Percentiles rank a stretch among this genome's conserved stretches.
These are phyloP conservation scores for Aspergillus bertholletiae DNA, from an alignment of 495 filamentous ascomycete species.

Conservation along the genomic window DNA sequence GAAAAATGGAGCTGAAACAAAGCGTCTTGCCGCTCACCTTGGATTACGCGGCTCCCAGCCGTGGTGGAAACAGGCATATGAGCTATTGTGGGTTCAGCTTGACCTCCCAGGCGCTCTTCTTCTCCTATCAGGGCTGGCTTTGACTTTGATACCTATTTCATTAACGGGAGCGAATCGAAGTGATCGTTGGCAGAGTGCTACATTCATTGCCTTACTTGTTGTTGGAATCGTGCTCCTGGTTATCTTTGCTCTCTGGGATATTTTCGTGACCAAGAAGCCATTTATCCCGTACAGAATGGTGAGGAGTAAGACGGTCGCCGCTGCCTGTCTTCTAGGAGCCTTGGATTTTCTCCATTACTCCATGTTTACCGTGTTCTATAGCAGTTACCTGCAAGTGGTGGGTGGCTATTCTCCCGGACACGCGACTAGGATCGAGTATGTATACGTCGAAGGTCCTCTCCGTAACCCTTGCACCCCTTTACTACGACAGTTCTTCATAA, in stretches of 20 bases:
- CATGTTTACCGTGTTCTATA: slow-evolving; percentile 23
- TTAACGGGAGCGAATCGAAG: slow-evolving; percentile 19
- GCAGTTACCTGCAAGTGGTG: slow-evolving; percentile 25
- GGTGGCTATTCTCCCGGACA: slow-evolving; percentile 13
- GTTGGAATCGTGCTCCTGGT: slow-evolving; percentile 57
- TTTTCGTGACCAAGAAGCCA: slow-evolving; percentile 62
- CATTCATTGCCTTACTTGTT: slow-evolving; percentile 64
- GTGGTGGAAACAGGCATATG: slow-evolving; percentile 2
- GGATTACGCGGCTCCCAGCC: no score
- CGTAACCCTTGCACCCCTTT: no score
- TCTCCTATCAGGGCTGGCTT: slow-evolving; percentile 18
- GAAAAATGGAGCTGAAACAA: background rate
- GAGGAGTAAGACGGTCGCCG: slow-evolving; percentile 57
- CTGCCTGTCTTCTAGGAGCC: slow-evolving; percentile 24
- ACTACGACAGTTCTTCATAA: no score
- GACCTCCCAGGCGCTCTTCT: slow-evolving; percentile 19
- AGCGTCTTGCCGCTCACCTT: no score
- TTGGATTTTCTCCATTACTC: slow-evolving; percentile 26
- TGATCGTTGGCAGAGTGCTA: slow-evolving; percentile 53
- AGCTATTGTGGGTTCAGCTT: slow-evolving; percentile 19
- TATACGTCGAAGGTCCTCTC: background rate
- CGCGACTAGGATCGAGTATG: slow-evolving; percentile 23
- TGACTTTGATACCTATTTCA: slow-evolving; percentile 19
- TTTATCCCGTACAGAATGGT: slow-evolving; percentile 69
- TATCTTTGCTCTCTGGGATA: slow-evolving; percentile 51